Conservation (phyloP, 225 moss, liverwort and hornwort genomes). For the Lunularia cruciata region DNA sequence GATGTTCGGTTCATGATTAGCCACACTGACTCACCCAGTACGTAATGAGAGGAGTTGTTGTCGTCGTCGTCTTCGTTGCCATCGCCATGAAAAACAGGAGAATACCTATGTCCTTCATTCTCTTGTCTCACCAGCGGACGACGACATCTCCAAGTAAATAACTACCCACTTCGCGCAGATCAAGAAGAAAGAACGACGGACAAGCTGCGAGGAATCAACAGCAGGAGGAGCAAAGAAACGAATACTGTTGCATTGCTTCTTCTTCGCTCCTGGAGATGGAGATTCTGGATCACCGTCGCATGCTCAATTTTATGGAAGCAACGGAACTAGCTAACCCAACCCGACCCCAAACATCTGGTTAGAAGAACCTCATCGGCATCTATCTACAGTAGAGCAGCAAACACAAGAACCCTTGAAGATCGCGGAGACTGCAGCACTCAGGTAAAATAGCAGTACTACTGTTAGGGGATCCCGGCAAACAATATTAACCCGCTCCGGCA, state of each 20-base stretch:
- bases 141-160: background rate
- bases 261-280: background rate
- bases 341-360: background rate
- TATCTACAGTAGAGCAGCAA: background rate
- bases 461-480: too few species aligned
- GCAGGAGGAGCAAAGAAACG: slow-evolving; percentile 1
- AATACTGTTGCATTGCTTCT: background rate
- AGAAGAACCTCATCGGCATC: slow-evolving; percentile 13
- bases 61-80: too few species aligned
- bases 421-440: too few species aligned
- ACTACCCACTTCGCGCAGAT: background rate
- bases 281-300: background rate
- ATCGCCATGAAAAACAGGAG: slow-evolving; percentile 4
- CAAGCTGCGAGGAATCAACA: background rate
- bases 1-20: too few species aligned
- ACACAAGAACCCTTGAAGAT: slow-evolving; percentile 3
- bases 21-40: slow-evolving; percentile 1
- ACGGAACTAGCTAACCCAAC: background rate
- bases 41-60: background rate
- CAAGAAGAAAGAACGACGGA: background rate
- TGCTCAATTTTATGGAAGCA: background rate
- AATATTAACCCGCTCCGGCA: too few species aligned
- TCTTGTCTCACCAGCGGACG: background rate
- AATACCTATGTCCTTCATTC: slow-evolving; percentile 6
- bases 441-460: too few species aligned